These are phyloP conservation scores for Stephania yunnanensis DNA, from an alignment of 164 flowering plant species.

Conservation along the genomic window DNA sequence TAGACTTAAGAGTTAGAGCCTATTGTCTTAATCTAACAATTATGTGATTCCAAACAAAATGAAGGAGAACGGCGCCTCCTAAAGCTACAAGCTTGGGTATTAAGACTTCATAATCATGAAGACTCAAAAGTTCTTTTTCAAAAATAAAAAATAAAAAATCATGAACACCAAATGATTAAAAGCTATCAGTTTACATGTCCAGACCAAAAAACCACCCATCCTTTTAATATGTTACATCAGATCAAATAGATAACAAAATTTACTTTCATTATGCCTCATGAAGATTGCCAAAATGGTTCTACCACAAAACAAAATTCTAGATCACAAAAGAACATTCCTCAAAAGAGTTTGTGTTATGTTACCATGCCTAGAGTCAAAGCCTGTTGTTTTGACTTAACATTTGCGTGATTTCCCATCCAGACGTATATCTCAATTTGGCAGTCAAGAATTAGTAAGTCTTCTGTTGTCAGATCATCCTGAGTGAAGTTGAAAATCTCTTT, in stretches of 20 bases:
- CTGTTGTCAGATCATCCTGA: conserved; percentile 83
- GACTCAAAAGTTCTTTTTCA: neutral
- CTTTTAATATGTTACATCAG: no score
- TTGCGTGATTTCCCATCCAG: conserved; percentile 62
- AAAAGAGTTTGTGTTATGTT: conserved; percentile 6
- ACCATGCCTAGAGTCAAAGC: conserved; percentile 54
- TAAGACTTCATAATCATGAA: neutral
- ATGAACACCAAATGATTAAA: neutral
- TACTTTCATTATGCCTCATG: neutral
- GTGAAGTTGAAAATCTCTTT: conserved; percentile 73
- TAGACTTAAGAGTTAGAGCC: no score
- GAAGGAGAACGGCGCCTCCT: neutral
- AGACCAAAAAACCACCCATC: neutral
- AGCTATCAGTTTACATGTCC: neutral
- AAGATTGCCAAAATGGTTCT: neutral
- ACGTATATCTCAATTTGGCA: conserved; percentile 60
- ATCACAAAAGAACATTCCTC: neutral
- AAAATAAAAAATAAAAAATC: neutral
- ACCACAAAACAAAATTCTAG: neutral
- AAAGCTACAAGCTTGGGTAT: neutral
- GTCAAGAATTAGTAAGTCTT: conserved; percentile 66
- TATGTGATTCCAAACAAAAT: no score
- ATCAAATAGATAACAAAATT: neutral
- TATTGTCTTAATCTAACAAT: no score
- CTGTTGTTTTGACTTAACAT: conserved; percentile 35